Base-by-base conservation (phyloP, 306 rosid species). In the Acacia melanoxylon region DNA sequence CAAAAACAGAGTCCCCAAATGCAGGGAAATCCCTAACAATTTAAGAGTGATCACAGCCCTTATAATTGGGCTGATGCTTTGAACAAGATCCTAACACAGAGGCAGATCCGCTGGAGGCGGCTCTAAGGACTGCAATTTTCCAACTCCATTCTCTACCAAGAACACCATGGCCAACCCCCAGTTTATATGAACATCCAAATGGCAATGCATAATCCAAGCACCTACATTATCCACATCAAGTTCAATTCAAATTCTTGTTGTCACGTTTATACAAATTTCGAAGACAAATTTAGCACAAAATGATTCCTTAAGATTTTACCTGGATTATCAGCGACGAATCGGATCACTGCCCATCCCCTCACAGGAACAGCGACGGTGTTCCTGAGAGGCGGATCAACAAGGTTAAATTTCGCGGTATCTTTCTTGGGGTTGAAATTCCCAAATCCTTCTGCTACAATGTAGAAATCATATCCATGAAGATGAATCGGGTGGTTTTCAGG, bases 131-230 rank as follows among this genome's bases (percentile, higher is more conserved):
- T 95, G 90, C 85, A 92, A 78, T 74, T 86, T 22, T 2, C 99
- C 99, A 5, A 81, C 81, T 75, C 98, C 99, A 62, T 93, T 91
- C 29, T 91, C 99, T 4, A 93, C 99, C 84, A 95, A 70, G 74
- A 95, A 86, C 83, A 93, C 92, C 87, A 91, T 93, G 8, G 98
- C 98, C 88, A 95, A 85, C 6, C 99, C 99, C 99, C 98, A 95
- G 20, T 63, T 82, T 48, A 93, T 93, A 78, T 95, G 99, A 84
- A 92, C 99, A 80, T 95, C 99, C 87, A 95, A 91, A 85, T 95
- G 99, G 83, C 98, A 95, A 59, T 93, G 99, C 98, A 93, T 83
- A 51, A 93, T 0, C 99, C 99, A 95, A 33, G 89, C 97, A 78
- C 99, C 98, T 84, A 52, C 80, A 79, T 46, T 19, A 56, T 7